These are phyloP conservation scores for Exophiala sp. DNA, from an alignment of 2,329 filamentous ascomycete genomes.

Conservation along the genomic window DNA sequence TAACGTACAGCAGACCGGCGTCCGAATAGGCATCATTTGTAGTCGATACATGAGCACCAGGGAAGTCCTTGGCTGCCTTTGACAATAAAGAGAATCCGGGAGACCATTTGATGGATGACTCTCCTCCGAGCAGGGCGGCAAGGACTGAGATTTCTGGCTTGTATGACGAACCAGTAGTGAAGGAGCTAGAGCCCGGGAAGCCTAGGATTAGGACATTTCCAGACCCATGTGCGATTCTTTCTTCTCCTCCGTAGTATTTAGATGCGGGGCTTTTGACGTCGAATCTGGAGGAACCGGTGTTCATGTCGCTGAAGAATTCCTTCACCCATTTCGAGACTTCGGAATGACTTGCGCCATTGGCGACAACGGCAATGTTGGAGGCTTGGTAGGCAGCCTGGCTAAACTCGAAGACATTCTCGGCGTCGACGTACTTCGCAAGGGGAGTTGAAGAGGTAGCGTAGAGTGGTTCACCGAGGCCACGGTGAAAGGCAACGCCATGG, in stretches of 20 bases:
- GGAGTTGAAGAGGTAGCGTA: conserved; percentile 69
- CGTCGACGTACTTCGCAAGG: conserved; percentile 74
- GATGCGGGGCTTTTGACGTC: conserved; percentile 60
- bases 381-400: conserved; percentile 79
- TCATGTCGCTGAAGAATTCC: conserved; percentile 79
- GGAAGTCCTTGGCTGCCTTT: conserved; percentile 67
- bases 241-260: conserved; percentile 94
- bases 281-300: conserved; percentile 48
- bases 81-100: conserved; percentile 86
- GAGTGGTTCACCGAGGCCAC: conserved; percentile 77
- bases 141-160: conserved; percentile 90
- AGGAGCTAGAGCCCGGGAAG: conserved; percentile 84
- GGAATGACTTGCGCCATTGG: conserved; percentile 75
- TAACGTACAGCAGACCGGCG: conserved; percentile 81
- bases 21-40: conserved; percentile 87
- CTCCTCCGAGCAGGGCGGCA: conserved; percentile 80
- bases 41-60: conserved; percentile 67
- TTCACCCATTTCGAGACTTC: conserved; percentile 84
- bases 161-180: conserved; percentile 64
- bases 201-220: conserved; percentile 85
- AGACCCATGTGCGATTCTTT: conserved; percentile 72
- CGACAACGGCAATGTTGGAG: conserved; percentile 85
- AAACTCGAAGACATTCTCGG: conserved; percentile 70
- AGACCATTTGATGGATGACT: conserved; percentile 93
- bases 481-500: conserved; percentile 87